Evolutionary conservation across 345 rosid species (phyloP), one percentile per base, ranked within the genome.

Genomic region (Sonneratia alba): DNA sequence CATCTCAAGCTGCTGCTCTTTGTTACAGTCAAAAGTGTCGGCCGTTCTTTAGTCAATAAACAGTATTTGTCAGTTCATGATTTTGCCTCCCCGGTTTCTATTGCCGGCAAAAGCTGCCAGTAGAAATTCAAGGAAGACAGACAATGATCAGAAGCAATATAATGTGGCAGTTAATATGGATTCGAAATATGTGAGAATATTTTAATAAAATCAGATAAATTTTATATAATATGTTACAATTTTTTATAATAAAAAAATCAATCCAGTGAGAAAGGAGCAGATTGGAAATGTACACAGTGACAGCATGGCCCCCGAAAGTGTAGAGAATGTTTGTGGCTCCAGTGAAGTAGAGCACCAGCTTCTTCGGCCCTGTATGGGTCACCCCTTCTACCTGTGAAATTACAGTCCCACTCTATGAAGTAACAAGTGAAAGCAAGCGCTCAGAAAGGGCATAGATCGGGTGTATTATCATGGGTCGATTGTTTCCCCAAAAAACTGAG

Each of bases 221-320:
- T 40, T 40, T 7, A 40, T 3, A 40, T 40, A 40, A 40, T 47
- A 1, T 47, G 15, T 47, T 47, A 47, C 7, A 47, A 9, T 14
- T 47, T 14, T 7, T 47, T 7, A 47, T 14, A 0, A 15, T n/a
- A 32, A 16, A 16, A 65, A 11, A 65, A 65, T 65, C 10, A 53
- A 57, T 51, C 32, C 32, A 27, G 32, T 27, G 32, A 27, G 32
- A 27, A 1, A 27, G 32, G 32, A 27, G 32, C 32, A 27, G 32
- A 27, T 27, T 34, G 19, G n/a, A 73, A 72, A 36, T 71, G 76
- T 85, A 95, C 99, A 95, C 99, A 55, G 99, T 95, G 77, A 95
- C 99, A 7, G 99, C 99, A 72, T 95, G 99, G 48, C 99, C 99
- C 34, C 99, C 99, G 45, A 92, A 95, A 40, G 99, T 95, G 79